Evolutionary conservation across 176 grass and related monocot genomes (phyloP).

Genomic region (Avena atlantica): DNA sequence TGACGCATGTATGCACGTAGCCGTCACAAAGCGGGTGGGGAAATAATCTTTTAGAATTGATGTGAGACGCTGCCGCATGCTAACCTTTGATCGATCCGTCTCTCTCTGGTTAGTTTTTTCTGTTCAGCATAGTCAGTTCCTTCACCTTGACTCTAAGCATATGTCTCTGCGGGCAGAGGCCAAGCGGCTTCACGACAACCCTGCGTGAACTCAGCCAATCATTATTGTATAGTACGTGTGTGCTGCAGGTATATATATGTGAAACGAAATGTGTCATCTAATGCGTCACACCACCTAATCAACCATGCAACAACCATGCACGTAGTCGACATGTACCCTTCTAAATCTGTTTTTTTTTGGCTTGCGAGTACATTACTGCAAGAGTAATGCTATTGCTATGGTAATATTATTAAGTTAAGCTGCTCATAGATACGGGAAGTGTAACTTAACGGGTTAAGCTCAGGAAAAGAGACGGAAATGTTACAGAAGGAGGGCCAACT

Average conservation of each 20-base stretch:
- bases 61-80: conserved; percentile 9
- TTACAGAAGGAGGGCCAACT: too few relatives aligned
- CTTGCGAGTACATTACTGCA: not conserved
- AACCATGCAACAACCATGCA: not conserved
- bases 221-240: conserved; percentile 26
- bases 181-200: conserved; percentile 48
- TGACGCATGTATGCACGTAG: conserved; percentile 27
- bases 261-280: conserved; percentile 34
- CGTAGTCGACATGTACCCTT: not conserved
- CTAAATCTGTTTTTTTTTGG: not conserved
- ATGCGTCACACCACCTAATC: conserved; percentile 23
- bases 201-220: conserved; percentile 49
- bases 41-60: conserved; percentile 47
- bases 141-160: conserved; percentile 45
- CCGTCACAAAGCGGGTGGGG: conserved; percentile 29
- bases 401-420: not conserved
- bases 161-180: conserved; percentile 6
- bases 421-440: not conserved
- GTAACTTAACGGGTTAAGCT: too few relatives aligned
- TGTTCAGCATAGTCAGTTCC: conserved; percentile 31
- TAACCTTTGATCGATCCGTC: conserved; percentile 29
- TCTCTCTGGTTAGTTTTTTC: conserved; percentile 5
- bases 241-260: not conserved
- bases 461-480: too few relatives aligned
- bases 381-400: not conserved